phyloP scores from a whole-genome alignment of 2,329 filamentous ascomycete species.

The Aspergillus felis region DNA sequence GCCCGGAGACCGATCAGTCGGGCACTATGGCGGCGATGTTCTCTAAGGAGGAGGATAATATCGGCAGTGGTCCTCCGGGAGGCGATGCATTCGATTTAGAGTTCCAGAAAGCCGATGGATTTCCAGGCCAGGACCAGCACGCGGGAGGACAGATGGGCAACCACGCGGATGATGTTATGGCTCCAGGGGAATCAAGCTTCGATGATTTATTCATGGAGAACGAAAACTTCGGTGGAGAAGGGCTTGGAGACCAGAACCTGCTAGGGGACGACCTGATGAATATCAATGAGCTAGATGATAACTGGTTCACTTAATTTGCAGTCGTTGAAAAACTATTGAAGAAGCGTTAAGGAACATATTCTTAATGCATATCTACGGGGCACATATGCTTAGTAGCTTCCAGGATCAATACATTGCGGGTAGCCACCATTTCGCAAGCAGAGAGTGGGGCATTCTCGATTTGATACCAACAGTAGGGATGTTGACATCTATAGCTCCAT shows the following conservation, averaged over 20 bases:
- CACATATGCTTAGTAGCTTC: background rate
- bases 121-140: slow-evolving; percentile 15
- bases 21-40: slow-evolving; percentile 25
- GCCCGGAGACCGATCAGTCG: slow-evolving; percentile 12
- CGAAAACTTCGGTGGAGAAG: slow-evolving; percentile 33
- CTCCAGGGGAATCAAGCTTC: slow-evolving; percentile 42
- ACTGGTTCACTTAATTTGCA: slow-evolving; percentile 32
- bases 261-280: slow-evolving; percentile 36
- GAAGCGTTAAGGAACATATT: background rate
- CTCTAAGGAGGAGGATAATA: slow-evolving; percentile 29
- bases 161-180: slow-evolving; percentile 33
- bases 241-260: slow-evolving; percentile 27
- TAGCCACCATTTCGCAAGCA: background rate
- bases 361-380: background rate
- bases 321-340: background rate
- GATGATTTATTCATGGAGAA: slow-evolving; percentile 43
- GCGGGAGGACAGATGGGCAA: slow-evolving; percentile 14
- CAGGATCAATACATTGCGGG: too few relatives aligned
- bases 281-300: slow-evolving; percentile 39
- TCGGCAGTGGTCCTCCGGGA: slow-evolving; percentile 25
- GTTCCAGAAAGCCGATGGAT: slow-evolving; percentile 26
- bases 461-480: background rate
- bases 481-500: background rate
- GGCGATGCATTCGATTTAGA: slow-evolving; percentile 38
- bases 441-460: background rate